Base-by-base conservation (phyloP, 139 green algal genomes). In the Coelastrella sp. region DNA sequence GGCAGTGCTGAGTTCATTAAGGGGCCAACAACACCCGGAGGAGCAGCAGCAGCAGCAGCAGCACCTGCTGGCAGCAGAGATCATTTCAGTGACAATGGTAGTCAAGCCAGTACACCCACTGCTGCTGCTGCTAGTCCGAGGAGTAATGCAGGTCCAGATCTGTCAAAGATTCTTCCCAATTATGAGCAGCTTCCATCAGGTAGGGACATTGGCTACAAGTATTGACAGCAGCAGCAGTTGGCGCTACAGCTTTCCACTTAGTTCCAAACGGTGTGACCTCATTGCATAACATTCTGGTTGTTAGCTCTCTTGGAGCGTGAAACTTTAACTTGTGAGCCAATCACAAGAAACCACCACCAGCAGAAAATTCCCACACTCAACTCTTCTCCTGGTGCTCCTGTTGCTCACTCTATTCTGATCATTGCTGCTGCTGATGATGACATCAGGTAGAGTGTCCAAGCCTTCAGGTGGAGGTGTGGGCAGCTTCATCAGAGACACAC, bases 381-480 rank as follows among this genome's bases (percentile, higher is more conserved):
- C n/a, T n/a, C n/a, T n/a, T n/a, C n/a, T n/a, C n/a, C n/a, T n/a
- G n/a, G n/a, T n/a, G n/a, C n/a, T n/a, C n/a, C n/a, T n/a, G n/a
- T n/a, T n/a, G n/a, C n/a, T n/a, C n/a, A 17, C 62, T 45, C 0
- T 45, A 17, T 41, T 27, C 38, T 32, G 17, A 71, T 19, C 27
- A 19, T 6, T 45, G 34, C 34, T 74, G 35, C 13, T 6, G 5
- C 34, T 74, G 66, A 34, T 32, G 35, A 3, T 50, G 35, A 5
- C 35, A 71, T 8, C 11, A 41, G n/a, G 2, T 30, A 43, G 23
- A 1, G 8, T 2, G 6, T 41, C 71, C 0, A 79, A 63, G 41
- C 71, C 72, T 48, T 13, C 45, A 32, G 72, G 72, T 37, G 72
- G 72, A 15, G 72, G 72, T 9, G 48, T 80, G 17, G 72, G 72